Evolutionary conservation across 2,329 filamentous ascomycete species (phyloP).

Genomic region (Teratosphaeria viscida): DNA sequence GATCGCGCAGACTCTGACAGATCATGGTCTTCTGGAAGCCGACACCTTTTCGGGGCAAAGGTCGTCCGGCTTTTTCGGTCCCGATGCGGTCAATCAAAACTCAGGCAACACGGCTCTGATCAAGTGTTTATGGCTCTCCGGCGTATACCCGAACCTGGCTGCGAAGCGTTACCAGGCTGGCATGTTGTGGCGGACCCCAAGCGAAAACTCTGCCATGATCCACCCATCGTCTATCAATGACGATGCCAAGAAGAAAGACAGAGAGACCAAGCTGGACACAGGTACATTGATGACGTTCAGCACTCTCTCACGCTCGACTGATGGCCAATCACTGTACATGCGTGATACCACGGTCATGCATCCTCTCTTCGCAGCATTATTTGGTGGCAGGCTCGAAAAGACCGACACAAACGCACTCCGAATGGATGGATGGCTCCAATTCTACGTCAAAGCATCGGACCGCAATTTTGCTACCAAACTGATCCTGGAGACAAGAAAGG

Average conservation of each 20-base stretch:
- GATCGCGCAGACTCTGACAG: constrained; percentile 29
- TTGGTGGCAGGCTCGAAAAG: constrained; percentile 20
- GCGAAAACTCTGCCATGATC: constrained; percentile 18
- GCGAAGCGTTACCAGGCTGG: constrained; percentile 13
- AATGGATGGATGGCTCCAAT: constrained; percentile 29
- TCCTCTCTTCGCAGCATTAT: constrained; percentile 20
- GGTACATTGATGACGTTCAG: constrained; percentile 9
- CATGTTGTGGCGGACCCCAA: constrained; percentile 16
- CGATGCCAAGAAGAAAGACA: constrained; percentile 3
- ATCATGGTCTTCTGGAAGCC: constrained; percentile 25
- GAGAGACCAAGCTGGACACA: constrained; percentile 7
- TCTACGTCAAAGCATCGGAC: constrained; percentile 15
- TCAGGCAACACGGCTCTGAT: constrained; percentile 34
- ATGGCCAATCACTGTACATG: constrained; percentile 13
- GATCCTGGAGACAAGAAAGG: constrained; percentile 27
- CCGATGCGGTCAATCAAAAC: constrained; percentile 32
- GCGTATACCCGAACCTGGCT: constrained; percentile 37
- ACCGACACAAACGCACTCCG: constrained; percentile 14
- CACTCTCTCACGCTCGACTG: constrained; percentile 1
- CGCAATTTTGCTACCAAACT: constrained; percentile 16
- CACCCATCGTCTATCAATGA: constrained; percentile 20
- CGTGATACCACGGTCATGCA: constrained; percentile 17
- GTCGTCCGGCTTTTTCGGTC: constrained; percentile 9
- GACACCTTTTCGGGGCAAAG: neutral
- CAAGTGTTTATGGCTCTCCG: constrained; percentile 37